Evolutionary conservation across 2,329 filamentous ascomycete species (phyloP).

Genomic region (Lojkania enalia): DNA sequence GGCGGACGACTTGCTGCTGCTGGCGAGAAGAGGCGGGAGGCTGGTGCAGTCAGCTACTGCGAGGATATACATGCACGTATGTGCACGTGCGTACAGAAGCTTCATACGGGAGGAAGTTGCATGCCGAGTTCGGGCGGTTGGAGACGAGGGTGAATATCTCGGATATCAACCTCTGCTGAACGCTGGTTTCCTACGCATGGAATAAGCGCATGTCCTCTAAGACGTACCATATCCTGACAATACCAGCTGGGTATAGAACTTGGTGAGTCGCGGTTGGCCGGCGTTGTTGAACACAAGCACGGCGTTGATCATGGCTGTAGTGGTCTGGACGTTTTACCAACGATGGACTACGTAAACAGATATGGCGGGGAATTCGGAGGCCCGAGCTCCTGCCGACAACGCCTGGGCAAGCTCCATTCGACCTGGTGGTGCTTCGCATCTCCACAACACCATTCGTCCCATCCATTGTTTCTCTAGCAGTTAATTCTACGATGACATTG

Average conservation of each 20-base stretch:
- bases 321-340: slow-evolving; percentile 4
- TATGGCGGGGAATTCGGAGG: slow-evolving; percentile 8
- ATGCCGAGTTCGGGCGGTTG: slow-evolving; percentile 86
- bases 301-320: slow-evolving; percentile 84
- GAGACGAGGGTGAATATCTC: slow-evolving; percentile 97
- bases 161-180: slow-evolving; percentile 93
- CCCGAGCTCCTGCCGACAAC: slow-evolving; percentile 15
- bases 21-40: slow-evolving; percentile 65
- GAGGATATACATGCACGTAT: no score
- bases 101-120: slow-evolving; percentile 84
- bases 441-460: slow-evolving; percentile 7
- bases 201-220: slow-evolving; percentile 7
- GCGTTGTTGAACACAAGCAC: slow-evolving; percentile 99
- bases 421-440: slow-evolving; percentile 6
- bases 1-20: slow-evolving; percentile 49
- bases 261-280: slow-evolving; percentile 92
- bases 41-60: slow-evolving; percentile 58
- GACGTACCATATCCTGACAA: slow-evolving; percentile 18
- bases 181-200: slow-evolving; percentile 78
- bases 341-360: not conserved
- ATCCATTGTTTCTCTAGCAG: not conserved
- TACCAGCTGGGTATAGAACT: slow-evolving; percentile 98
- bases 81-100: slow-evolving; percentile 23
- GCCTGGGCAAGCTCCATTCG: slow-evolving; percentile 4
- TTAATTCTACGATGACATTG: slow-evolving; percentile 19